A percentile compares a stretch with the other conserved stretches of the same genome.
These are phyloP conservation scores for Setaria viridis DNA, from an alignment of 202 grass and related monocot species.

Conservation along the genomic window DNA sequence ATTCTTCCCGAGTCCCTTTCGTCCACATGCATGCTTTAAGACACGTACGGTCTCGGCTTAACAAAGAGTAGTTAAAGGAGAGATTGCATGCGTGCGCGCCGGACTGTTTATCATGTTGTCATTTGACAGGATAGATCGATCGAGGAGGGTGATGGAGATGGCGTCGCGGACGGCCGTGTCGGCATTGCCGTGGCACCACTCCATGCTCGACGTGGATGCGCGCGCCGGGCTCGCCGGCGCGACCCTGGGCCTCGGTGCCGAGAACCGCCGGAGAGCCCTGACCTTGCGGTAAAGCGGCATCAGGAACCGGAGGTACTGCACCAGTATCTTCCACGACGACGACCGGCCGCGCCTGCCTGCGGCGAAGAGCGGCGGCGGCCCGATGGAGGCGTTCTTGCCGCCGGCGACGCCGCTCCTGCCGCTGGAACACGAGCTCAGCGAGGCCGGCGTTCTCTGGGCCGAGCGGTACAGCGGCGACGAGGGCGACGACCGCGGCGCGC, in stretches of 20 bases:
- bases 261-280: constrained; percentile 42
- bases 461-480: constrained; percentile 67
- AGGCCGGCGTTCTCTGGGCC: constrained; percentile 58
- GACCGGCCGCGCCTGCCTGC: constrained; percentile 12
- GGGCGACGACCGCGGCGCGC: constrained; percentile 25
- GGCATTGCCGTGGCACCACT: constrained; percentile 87
- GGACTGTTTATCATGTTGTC: neutral
- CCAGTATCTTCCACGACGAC: constrained; percentile 73
- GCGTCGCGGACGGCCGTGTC: constrained; percentile 88
- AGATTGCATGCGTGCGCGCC: neutral
- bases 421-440: constrained; percentile 48
- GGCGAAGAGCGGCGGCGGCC: neutral
- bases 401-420: constrained; percentile 4
- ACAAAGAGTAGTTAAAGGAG: neutral
- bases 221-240: constrained; percentile 38
- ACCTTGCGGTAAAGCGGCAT: constrained; percentile 76
- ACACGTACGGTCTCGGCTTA: neutral
- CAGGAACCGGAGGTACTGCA: constrained; percentile 74
- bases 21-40: neutral
- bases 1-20: constrained; percentile 9
- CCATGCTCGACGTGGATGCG: constrained; percentile 58
- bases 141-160: constrained; percentile 35
- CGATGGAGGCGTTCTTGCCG: constrained; percentile 6
- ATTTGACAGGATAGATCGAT: neutral
- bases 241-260: constrained; percentile 37